Evolutionary conservation across 2,329 filamentous ascomycete genomes (phyloP).

Genomic region (Knufia fluminis): DNA sequence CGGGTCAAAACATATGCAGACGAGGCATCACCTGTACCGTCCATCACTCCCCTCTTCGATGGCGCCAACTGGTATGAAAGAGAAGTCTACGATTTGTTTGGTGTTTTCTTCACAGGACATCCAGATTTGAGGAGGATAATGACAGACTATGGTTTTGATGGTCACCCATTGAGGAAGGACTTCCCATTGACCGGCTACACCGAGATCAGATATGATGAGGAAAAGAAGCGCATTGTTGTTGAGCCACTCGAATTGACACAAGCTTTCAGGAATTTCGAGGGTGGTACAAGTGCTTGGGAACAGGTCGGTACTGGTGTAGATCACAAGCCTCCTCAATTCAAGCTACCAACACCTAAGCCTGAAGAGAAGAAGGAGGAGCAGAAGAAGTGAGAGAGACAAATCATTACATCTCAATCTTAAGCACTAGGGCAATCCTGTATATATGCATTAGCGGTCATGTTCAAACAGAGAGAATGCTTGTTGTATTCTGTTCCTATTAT

Average conservation of each 20-base stretch:
- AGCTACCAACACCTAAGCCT: slow-evolving; percentile 88
- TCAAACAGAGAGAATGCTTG: not conserved
- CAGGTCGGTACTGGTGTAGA: slow-evolving; percentile 64
- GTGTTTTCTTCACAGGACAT: slow-evolving; percentile 92
- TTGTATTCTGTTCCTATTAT: not conserved
- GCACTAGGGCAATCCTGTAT: not conserved
- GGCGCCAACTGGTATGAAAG: slow-evolving; percentile 98
- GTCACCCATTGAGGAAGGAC: slow-evolving; percentile 93
- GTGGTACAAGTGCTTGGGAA: slow-evolving; percentile 64
- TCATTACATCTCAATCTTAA: not conserved
- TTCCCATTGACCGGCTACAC: slow-evolving; percentile 98
- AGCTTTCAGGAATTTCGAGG: slow-evolving; percentile 97
- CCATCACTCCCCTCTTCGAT: slow-evolving; percentile 75
- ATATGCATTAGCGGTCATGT: slow-evolving; percentile 2
- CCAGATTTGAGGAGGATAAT: slow-evolving; percentile 95
- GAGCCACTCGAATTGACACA: slow-evolving; percentile 97
- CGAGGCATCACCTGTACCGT: slow-evolving; percentile 87
- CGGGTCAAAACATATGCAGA: slow-evolving; percentile 98
- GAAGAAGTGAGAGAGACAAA: slow-evolving; percentile 55
- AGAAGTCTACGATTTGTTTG: slow-evolving; percentile 95
- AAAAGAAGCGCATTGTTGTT: slow-evolving; percentile 99
- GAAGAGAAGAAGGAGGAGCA: slow-evolving; percentile 76
- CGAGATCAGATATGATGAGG: slow-evolving; percentile 94
- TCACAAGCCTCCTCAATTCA: slow-evolving; percentile 77
- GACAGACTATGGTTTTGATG: slow-evolving; percentile 99